Base-by-base conservation (phyloP, 78 protist genomes). In the Guillardia theta region DNA sequence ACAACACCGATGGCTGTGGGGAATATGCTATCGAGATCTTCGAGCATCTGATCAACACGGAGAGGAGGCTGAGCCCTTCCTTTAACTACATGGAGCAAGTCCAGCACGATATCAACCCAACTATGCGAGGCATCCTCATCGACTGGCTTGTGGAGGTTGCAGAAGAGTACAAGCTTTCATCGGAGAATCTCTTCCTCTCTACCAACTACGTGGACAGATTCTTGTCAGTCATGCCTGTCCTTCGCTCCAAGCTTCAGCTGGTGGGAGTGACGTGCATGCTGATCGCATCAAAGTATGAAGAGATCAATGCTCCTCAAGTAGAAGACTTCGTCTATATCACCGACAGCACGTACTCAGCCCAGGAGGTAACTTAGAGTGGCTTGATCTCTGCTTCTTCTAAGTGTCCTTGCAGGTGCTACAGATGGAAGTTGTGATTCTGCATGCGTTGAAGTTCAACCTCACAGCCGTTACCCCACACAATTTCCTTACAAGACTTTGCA, bases 61-160 rank as follows among this genome's bases (percentile, higher is more conserved):
- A 77, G 48, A 48, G 0, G 22, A 8, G 48, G 88, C 88, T 77
- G 45, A 36, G 15, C 10, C 83, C 83, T 12, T 22, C 83, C 1
- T 12, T 24, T 1, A 24, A 22, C 41, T 70, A 70, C 83, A 77
- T 77, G 48, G 44, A 77, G 9, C 10, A n/a, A 4, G 90, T 80
- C 27, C 98, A 97, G 77, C 22, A 43, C 8, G 98, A 96, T 64
- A 77, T 97, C 64, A 96, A 53, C 45, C 90, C 95, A 21, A 15
- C n/a, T n/a, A 97, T 97, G 98, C 95, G 99, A 33, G 64, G 94
- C 53, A 53, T 97, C 45, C 92, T 97, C 19, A 64, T 98, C 21
- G 99, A 98, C 80, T 98, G 99, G 99, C 96, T 98, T 27, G 97
- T 97, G 12, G 99, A 98, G 64, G 97, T 98, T 0, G 97, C 88